phyloP scores from a whole-genome alignment of 208 protist species.

The Phytomonas francai region DNA sequence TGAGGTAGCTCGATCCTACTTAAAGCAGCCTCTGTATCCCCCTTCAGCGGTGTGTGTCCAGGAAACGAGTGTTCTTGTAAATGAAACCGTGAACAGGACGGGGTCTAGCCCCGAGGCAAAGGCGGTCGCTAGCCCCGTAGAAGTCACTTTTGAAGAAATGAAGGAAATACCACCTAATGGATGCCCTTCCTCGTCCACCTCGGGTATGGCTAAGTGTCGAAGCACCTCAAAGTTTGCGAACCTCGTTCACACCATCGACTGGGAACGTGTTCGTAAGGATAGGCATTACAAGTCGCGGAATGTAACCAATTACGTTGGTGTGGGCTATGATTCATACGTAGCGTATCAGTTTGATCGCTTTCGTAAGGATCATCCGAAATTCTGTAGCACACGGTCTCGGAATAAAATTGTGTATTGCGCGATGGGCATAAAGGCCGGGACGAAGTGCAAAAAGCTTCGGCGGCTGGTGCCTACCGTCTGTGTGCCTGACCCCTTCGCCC shows the following conservation, averaged over 20 bases:
- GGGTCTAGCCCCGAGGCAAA: not conserved
- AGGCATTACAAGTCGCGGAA: conserved; percentile 20
- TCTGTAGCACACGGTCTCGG: conserved; percentile 53
- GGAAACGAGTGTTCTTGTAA: too few relatives aligned
- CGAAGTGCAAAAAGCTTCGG: conserved; percentile 34
- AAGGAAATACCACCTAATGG: not conserved
- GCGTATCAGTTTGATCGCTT: conserved; percentile 43
- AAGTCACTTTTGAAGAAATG: not conserved
- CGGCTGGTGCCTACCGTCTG: conserved; percentile 49
- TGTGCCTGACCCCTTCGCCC: conserved; percentile 16
- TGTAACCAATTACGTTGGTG: conserved; percentile 79
- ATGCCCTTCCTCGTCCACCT: not conserved
- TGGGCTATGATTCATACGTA: conserved; percentile 80
- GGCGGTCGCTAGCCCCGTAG: not conserved
- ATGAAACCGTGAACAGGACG: not conserved
- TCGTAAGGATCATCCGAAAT: conserved; percentile 30
- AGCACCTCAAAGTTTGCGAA: conserved; percentile 18
- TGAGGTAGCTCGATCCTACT: conserved; percentile 20
- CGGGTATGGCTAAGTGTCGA: not conserved
- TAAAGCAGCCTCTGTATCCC: not conserved
- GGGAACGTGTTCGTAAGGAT: conserved; percentile 20
- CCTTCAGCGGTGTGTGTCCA: too few relatives aligned
- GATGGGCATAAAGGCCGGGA: conserved; percentile 32
- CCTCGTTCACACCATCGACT: conserved; percentile 36
- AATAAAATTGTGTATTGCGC: conserved; percentile 77